These are phyloP conservation scores for Boletus rubroflammeus DNA, from an alignment of 768 basidiomycete species.

Conservation along the genomic window DNA sequence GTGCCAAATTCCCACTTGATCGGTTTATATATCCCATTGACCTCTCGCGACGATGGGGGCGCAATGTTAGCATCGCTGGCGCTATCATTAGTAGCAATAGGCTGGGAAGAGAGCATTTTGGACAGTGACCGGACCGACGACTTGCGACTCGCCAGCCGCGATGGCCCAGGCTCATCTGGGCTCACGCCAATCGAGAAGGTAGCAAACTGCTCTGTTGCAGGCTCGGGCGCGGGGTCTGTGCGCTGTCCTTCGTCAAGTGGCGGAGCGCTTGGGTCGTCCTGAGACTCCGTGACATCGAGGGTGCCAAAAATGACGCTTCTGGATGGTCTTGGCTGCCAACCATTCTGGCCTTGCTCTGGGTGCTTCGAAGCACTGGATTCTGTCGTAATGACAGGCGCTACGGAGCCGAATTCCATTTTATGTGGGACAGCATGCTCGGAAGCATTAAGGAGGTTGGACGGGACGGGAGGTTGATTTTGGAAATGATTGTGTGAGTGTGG, in stretches of 20 bases:
- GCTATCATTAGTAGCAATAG: neutral
- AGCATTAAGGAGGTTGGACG: constrained; percentile 6
- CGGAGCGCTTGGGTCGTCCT: neutral
- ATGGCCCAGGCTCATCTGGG: constrained; percentile 34
- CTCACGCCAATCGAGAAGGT: constrained; percentile 45
- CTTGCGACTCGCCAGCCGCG: constrained; percentile 25
- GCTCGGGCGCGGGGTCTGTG: constrained; percentile 12
- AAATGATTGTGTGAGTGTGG: constrained; percentile 15
- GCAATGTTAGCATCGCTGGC: neutral
- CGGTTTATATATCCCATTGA: constrained; percentile 13
- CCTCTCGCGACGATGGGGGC: constrained; percentile 1
- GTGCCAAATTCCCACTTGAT: constrained; percentile 61
- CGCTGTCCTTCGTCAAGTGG: constrained; percentile 5
- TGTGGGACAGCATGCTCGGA: constrained; percentile 11
- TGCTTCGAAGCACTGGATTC: constrained; percentile 7
- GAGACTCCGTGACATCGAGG: constrained; percentile 34
- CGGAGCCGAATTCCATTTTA: constrained; percentile 18
- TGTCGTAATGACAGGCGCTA: constrained; percentile 12
- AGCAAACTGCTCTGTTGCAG: constrained; percentile 30
- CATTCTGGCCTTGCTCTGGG: constrained; percentile 5
- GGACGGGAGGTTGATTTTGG: constrained; percentile 15
- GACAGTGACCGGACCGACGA: constrained; percentile 21
- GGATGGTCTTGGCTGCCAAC: constrained; percentile 5
- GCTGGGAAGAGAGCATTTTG: constrained; percentile 2
- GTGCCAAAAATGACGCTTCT: constrained; percentile 51